A percentile compares a stretch with the other conserved stretches of the same genome.
Conservation (phyloP, 2,329 filamentous ascomycete species). For the Curvularia verruculosa region DNA sequence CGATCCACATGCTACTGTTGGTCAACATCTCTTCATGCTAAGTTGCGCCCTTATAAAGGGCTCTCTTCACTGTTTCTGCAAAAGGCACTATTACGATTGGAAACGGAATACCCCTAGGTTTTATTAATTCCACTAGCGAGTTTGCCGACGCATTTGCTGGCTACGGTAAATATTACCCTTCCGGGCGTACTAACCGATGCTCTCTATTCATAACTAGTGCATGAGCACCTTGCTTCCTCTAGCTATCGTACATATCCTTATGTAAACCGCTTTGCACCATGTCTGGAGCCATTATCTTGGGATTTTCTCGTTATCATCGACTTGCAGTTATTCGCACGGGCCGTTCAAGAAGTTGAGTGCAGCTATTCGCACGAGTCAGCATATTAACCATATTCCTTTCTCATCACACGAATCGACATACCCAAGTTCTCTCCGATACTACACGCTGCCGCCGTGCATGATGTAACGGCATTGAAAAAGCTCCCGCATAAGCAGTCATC, state of each 20-base stretch:
- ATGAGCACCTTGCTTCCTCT: background rate
- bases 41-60: background rate
- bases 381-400: background rate
- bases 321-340: slow-evolving; percentile 9
- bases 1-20: background rate
- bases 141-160: background rate
- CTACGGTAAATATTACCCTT: background rate
- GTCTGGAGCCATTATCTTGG: too few relatives aligned
- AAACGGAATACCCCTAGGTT: background rate
- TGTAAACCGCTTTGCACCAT: background rate
- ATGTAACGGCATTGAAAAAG: slow-evolving; percentile 43
- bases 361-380: slow-evolving; percentile 14
- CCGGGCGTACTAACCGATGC: background rate
- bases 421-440: slow-evolving; percentile 40
- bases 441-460: slow-evolving; percentile 38
- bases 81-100: background rate
- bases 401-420: slow-evolving; percentile 20
- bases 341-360: slow-evolving; percentile 21
- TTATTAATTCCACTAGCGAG: slow-evolving; percentile 1
- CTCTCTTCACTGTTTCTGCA: background rate
- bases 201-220: background rate
- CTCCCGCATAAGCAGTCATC: slow-evolving; percentile 42
- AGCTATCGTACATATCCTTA: slow-evolving; percentile 5
- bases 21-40: background rate
- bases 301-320: background rate